A percentile compares a stretch with the other conserved stretches of the same genome.
phyloP scores from a whole-genome alignment of 2,329 filamentous ascomycete species.

The Sordariomycetes sp. region DNA sequence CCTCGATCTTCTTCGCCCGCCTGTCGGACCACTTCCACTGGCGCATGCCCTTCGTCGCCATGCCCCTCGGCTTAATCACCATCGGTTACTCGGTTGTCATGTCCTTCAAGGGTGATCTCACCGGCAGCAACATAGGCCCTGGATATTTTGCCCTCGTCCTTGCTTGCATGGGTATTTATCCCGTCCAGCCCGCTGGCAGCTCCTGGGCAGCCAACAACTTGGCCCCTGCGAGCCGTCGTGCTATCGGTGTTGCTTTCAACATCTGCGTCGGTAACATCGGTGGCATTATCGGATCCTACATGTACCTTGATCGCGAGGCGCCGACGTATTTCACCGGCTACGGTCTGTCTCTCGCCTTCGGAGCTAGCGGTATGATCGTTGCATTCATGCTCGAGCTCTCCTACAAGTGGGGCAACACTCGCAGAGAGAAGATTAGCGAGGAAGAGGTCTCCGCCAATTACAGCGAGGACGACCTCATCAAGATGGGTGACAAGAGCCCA shows the following conservation, averaged over 20 bases:
- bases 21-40: slow-evolving; percentile 56
- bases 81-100: slow-evolving; percentile 58
- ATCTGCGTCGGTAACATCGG: slow-evolving; percentile 53
- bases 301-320: slow-evolving; percentile 5
- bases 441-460: slow-evolving; percentile 10
- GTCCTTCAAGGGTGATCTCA: slow-evolving; percentile 51
- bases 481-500: slow-evolving; percentile 11
- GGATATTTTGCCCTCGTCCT: slow-evolving; percentile 58
- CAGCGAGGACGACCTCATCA: slow-evolving; percentile 8
- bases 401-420: slow-evolving; percentile 13
- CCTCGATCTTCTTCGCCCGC: slow-evolving; percentile 56
- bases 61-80: slow-evolving; percentile 48
- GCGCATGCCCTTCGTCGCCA: slow-evolving; percentile 59
- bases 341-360: slow-evolving; percentile 17
- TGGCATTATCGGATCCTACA: slow-evolving; percentile 21
- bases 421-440: slow-evolving; percentile 11
- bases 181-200: slow-evolving; percentile 68
- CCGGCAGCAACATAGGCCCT: slow-evolving; percentile 56
- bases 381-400: slow-evolving; percentile 14
- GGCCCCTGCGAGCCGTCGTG: slow-evolving; percentile 55
- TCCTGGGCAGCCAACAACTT: slow-evolving; percentile 71
- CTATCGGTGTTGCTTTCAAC: slow-evolving; percentile 54
- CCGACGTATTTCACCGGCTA: slow-evolving; percentile 20
- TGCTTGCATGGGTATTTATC: slow-evolving; percentile 65
- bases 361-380: slow-evolving; percentile 9